Base-by-base conservation (phyloP, 2,329 filamentous ascomycete genomes). In the Stagonosporopsis rhizophila region DNA sequence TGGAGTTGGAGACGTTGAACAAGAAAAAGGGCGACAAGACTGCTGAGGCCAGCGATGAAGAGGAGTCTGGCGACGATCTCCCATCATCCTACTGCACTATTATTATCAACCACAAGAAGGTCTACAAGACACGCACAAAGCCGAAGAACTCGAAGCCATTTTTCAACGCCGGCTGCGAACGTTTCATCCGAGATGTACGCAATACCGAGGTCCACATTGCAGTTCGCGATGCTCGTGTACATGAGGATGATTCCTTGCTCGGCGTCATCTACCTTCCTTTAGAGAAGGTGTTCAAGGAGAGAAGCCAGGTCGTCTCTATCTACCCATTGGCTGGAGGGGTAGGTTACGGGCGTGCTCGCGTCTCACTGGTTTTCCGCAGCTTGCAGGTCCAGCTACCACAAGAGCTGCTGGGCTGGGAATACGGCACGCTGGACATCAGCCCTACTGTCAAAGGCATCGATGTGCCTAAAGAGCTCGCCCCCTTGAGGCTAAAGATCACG, bases 141-240 rank as follows among this genome's bases (percentile, higher is more conserved):
- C 89, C 89, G 1, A 90, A 91, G 76, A 91, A 91, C 59, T 83
- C 86, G 0, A 91, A 90, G 65, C 89, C 89, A 0, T 92, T 91
- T 73, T 92, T 89, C 80, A 92, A 92, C 61, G 89, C 89, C 2
- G 87, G 87, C 6, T 90, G 86, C 2, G 89, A 92, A 71, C 83
- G 87, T 5, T 90, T 91, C 60, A 81, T 92, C 35, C 80, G 85
- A 12, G 86, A 92, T 69, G 91, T 88, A 83, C 80, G 79, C 15
- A 85, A 82, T 12, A 83, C 87, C 1, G 88, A 91, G 69, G 79
- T 91, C 28, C 87, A 89, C 61, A 77, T 92, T 27, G 81, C 83
- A 1, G 87, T 91, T 1, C 83, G 88, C 11, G 89, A 92, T 68
- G 80, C 85, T 19, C 82, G 89, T 4, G 80, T 90, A 20, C 84